Conservation (phyloP, 2,329 filamentous ascomycete species). For the Bipolaris zeicola region DNA sequence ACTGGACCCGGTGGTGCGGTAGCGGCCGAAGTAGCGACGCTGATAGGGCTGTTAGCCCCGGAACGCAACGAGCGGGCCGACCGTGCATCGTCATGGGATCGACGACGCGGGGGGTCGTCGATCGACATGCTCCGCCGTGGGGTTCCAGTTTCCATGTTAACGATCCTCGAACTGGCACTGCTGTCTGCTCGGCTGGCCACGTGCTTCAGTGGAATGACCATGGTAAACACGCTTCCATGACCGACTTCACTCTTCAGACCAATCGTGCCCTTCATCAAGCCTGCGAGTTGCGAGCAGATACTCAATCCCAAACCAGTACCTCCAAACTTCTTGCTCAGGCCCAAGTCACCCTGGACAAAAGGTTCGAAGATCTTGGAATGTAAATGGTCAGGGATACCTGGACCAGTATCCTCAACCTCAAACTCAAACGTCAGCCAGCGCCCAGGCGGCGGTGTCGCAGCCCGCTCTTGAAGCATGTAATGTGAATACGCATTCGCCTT, state of each 20-base stretch:
- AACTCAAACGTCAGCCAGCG: constrained; percentile 81
- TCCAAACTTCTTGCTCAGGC: constrained; percentile 86
- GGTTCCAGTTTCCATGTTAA: constrained; percentile 32
- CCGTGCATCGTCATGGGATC: constrained; percentile 39
- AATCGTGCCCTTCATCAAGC: constrained; percentile 80
- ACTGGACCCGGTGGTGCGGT: constrained; percentile 34
- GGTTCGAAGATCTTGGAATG: constrained; percentile 89
- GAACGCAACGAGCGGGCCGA: constrained; percentile 43
- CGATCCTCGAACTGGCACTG: constrained; percentile 48
- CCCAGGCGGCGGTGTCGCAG: constrained; percentile 60
- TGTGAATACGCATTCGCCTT: constrained; percentile 45
- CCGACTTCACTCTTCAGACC: constrained; percentile 72
- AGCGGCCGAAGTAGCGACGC: constrained; percentile 18
- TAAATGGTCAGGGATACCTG: constrained; percentile 78
- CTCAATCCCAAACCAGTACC: constrained; percentile 87
- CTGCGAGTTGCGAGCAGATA: constrained; percentile 86
- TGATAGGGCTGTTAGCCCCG: constrained; percentile 28
- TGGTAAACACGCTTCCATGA: constrained; percentile 78
- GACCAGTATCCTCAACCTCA: constrained; percentile 85
- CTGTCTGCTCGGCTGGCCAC: constrained; percentile 69
- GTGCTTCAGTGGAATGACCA: constrained; percentile 81
- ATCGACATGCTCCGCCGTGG: constrained; percentile 36
- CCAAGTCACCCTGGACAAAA: constrained; percentile 90
- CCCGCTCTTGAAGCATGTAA: constrained; percentile 44
- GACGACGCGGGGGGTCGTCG: constrained; percentile 30